These are phyloP conservation scores for Rubia peregrina DNA, from an alignment of 305 asterid species.

Conservation along the genomic window DNA sequence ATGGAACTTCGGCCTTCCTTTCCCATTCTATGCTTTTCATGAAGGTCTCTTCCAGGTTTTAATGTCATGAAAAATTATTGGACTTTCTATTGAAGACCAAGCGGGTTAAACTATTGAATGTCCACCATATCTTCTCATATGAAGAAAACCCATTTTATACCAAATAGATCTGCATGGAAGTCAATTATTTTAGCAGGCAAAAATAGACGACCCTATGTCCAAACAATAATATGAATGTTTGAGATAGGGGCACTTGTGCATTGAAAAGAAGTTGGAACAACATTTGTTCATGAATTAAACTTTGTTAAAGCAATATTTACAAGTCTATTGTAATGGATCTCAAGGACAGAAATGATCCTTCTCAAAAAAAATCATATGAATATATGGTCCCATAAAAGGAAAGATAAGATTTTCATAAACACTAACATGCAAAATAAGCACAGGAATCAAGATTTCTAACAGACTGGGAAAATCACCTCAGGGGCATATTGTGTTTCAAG, in stretches of 20 bases:
- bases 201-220: constrained; percentile 82
- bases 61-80: constrained; percentile 67
- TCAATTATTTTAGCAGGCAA: constrained; percentile 94
- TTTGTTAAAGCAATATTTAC: no score
- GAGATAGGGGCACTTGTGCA: background rate
- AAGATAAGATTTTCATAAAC: background rate
- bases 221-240: constrained; percentile 14
- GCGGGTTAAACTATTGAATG: constrained; percentile 73
- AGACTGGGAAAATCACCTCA: constrained; percentile 50
- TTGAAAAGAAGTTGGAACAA: no score
- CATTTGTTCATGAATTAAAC: no score
- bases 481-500: constrained; percentile 93
- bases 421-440: background rate
- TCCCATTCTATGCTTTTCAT: constrained; percentile 75
- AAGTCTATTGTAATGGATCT: no score
- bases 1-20: constrained; percentile 86
- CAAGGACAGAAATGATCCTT: background rate
- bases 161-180: constrained; percentile 89
- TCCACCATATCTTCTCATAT: constrained; percentile 97
- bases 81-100: constrained; percentile 94
- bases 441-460: background rate
- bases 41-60: constrained; percentile 77
- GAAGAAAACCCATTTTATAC: constrained; percentile 84
- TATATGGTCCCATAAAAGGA: background rate
- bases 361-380: background rate